phyloP scores from a whole-genome alignment of 139 green algal genomes.

The Gonium pectorale region DNA sequence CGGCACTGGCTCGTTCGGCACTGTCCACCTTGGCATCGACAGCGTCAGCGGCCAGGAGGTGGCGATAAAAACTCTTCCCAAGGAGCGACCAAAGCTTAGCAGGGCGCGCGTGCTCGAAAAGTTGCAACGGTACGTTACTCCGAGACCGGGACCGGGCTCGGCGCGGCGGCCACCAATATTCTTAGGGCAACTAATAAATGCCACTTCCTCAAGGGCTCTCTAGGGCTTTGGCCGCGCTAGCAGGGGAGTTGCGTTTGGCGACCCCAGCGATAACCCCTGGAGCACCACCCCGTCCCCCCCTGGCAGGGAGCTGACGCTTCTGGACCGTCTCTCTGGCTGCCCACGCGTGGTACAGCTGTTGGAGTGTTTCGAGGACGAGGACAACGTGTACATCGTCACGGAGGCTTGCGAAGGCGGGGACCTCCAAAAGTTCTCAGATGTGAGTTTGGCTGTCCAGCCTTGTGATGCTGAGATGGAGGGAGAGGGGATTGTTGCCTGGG shows the following conservation, averaged over 20 bases:
- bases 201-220: no score
- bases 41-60: slow-evolving; percentile 38
- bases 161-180: no score
- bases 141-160: no score
- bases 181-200: no score
- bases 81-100: slow-evolving; percentile 62
- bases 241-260: no score
- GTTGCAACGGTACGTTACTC: slow-evolving; percentile 50
- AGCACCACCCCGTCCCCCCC: no score
- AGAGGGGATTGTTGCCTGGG: no score
- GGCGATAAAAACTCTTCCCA: slow-evolving; percentile 64
- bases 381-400: slow-evolving; percentile 61
- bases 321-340: slow-evolving; percentile 47
- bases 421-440: slow-evolving; percentile 66
- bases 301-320: slow-evolving; percentile 55
- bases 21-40: slow-evolving; percentile 27
- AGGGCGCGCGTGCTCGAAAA: slow-evolving; percentile 62
- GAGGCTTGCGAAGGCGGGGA: slow-evolving; percentile 66
- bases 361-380: slow-evolving; percentile 64
- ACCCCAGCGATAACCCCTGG: no score
- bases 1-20: slow-evolving; percentile 64
- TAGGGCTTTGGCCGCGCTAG: no score
- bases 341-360: slow-evolving; percentile 55
- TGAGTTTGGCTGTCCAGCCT: no score
- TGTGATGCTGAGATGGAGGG: no score